A percentile compares a stretch with the other conserved stretches of the same genome.
These are phyloP conservation scores for Talaromyces thailandensis DNA, from an alignment of 495 filamentous ascomycete species.

Conservation along the genomic window DNA sequence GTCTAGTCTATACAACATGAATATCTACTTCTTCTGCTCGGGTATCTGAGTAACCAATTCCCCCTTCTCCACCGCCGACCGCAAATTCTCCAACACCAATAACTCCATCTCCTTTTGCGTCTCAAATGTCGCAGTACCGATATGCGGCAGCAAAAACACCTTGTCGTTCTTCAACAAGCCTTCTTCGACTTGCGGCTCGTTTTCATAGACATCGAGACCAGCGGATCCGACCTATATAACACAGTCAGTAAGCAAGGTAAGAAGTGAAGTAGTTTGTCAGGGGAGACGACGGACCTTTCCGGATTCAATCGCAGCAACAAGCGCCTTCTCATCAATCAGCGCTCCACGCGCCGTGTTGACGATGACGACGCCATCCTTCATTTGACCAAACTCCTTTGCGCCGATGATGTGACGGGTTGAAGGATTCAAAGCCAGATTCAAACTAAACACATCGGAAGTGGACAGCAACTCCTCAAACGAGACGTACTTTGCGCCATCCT, in stretches of 20 bases:
- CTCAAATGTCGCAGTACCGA: constrained; percentile 62
- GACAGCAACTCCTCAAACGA: constrained; percentile 60
- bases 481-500: constrained; percentile 56
- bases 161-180: constrained; percentile 60
- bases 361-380: constrained; percentile 72
- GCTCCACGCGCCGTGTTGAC: constrained; percentile 79
- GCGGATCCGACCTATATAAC: constrained; percentile 32
- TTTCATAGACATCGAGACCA: constrained; percentile 77
- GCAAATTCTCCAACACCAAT: constrained; percentile 60
- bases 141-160: constrained; percentile 71
- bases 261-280: background rate
- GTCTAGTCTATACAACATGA: background rate
- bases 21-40: constrained; percentile 46
- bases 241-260: background rate
- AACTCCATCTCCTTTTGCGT: constrained; percentile 72
- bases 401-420: constrained; percentile 64
- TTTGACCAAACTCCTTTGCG: constrained; percentile 52
- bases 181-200: constrained; percentile 64
- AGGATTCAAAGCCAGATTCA: constrained; percentile 64
- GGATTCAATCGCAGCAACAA: constrained; percentile 58
- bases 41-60: constrained; percentile 59
- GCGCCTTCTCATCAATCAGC: constrained; percentile 67
- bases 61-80: constrained; percentile 53
- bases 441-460: constrained; percentile 62
- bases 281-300: constrained; percentile 48